Conservation (phyloP, 371 early-diverging fungal species). For the Umbelopsis sp. region DNA sequence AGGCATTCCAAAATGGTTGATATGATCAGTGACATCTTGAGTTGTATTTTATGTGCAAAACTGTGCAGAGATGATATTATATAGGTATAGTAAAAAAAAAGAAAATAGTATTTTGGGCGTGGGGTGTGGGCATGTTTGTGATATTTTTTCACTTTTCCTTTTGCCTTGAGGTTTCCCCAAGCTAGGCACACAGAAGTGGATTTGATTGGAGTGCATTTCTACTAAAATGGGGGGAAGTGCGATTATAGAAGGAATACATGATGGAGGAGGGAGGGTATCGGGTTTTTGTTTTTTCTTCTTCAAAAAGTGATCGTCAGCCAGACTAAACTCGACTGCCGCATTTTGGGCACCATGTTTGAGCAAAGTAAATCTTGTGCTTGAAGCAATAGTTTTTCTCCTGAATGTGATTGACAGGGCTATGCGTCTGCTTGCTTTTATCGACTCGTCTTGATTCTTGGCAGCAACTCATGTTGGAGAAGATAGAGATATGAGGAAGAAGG, state of each 20-base stretch:
- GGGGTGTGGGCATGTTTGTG: too few relatives aligned
- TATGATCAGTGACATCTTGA: too few relatives aligned
- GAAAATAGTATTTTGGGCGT: too few relatives aligned
- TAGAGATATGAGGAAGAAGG: not conserved
- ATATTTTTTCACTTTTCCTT: too few relatives aligned
- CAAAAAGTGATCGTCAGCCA: conserved; percentile 12
- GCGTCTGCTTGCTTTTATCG: not conserved
- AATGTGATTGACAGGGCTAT: not conserved
- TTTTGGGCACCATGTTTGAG: conserved; percentile 10
- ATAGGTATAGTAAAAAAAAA: too few relatives aligned
- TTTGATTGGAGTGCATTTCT: too few relatives aligned
- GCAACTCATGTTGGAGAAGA: conserved; percentile 4
- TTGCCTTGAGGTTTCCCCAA: too few relatives aligned
- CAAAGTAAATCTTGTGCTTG: conserved; percentile 11
- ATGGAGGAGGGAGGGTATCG: not conserved
- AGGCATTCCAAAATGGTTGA: not conserved
- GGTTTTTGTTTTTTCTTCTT: not conserved
- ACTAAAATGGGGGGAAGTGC: too few relatives aligned
- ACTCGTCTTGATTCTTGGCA: conserved; percentile 1
- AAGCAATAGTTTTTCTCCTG: conserved; percentile 6
- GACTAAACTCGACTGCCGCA: conserved; percentile 13
- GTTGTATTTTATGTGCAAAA: too few relatives aligned
- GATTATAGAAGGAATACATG: not conserved
- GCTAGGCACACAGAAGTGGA: too few relatives aligned
- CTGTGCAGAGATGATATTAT: too few relatives aligned